Conservation (phyloP, 2,329 filamentous ascomycete genomes). For the Blumeria graminis region DNA sequence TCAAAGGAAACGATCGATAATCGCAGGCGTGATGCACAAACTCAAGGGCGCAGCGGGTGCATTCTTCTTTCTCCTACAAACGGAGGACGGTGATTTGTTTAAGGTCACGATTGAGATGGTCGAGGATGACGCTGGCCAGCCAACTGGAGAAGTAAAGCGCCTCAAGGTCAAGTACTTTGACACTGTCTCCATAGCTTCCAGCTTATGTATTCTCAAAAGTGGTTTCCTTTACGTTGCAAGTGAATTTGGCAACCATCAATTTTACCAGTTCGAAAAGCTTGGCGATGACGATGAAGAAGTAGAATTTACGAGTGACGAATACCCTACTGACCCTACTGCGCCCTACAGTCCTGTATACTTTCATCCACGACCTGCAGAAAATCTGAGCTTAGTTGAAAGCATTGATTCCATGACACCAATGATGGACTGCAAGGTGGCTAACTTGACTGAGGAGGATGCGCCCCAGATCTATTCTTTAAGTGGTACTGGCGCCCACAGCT, state of each 20-base stretch:
- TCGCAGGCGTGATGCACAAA: constrained; percentile 90
- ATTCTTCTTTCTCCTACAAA: constrained; percentile 92
- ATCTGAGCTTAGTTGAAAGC: constrained; percentile 62
- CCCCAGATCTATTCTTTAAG: constrained; percentile 90
- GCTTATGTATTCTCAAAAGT: constrained; percentile 78
- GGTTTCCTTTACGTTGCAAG: constrained; percentile 85
- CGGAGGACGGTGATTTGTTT: constrained; percentile 94
- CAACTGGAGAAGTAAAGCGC: constrained; percentile 56
- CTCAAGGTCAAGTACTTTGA: constrained; percentile 97
- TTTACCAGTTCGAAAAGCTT: constrained; percentile 94
- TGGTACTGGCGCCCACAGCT: constrained; percentile 68
- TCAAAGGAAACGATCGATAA: constrained; percentile 65
- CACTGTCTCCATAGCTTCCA: constrained; percentile 71
- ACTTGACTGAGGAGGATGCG: constrained; percentile 75
- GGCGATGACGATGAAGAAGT: constrained; percentile 84
- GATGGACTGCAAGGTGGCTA: constrained; percentile 75
- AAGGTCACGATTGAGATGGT: constrained; percentile 86
- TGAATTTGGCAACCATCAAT: constrained; percentile 78
- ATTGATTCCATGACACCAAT: constrained; percentile 79
- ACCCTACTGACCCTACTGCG: constrained; percentile 48
- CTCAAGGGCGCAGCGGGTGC: constrained; percentile 59
- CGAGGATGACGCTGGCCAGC: constrained; percentile 52
- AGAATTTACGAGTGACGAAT: constrained; percentile 66
- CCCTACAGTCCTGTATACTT: constrained; percentile 66
- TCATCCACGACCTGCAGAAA: constrained; percentile 53